A percentile compares a stretch with the other conserved stretches of the same genome.
phyloP scores from a whole-genome alignment of 1,284 basidiomycete species.

The Ustilago lituana region DNA sequence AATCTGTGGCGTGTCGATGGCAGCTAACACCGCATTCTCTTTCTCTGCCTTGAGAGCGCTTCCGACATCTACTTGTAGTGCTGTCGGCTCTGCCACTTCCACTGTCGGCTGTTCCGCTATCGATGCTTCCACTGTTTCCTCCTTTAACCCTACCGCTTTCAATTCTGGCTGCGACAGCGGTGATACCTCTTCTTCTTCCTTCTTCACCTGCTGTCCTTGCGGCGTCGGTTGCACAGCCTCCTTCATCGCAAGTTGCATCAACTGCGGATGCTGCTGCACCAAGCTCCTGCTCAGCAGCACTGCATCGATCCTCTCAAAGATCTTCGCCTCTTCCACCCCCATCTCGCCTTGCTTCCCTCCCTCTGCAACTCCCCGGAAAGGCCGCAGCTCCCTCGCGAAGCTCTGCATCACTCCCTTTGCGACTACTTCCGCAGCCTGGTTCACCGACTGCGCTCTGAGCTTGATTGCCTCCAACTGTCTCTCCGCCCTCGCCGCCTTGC shows the following conservation, averaged over 20 bases:
- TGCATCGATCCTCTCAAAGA: constrained; percentile 17
- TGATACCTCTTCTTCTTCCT: too few species aligned
- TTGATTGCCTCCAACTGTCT: constrained; percentile 14
- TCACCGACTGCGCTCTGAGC: constrained; percentile 1
- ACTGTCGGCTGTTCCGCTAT: too few species aligned
- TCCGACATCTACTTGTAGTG: too few species aligned
- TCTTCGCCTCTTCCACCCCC: constrained; percentile 9
- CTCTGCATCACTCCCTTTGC: background rate
- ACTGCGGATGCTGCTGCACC: constrained; percentile 19
- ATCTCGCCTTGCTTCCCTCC: constrained; percentile 11
- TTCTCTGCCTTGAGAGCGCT: too few species aligned
- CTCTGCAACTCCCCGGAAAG: constrained; percentile 1
- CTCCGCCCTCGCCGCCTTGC: background rate
- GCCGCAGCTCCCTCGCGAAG: constrained; percentile 12
- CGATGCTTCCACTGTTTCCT: too few species aligned
- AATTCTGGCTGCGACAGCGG: too few species aligned
- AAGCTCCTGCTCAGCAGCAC: constrained; percentile 25
- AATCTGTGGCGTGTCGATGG: too few species aligned
- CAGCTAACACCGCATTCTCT: too few species aligned
- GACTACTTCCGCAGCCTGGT: constrained; percentile 2
- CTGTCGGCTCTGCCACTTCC: too few species aligned
- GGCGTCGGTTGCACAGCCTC: background rate
- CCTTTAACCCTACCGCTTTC: too few species aligned
- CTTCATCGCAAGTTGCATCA: background rate
- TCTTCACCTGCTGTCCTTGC: background rate